phyloP scores from a whole-genome alignment of 1,284 basidiomycete genomes.

The Naganishia liquefaciens region DNA sequence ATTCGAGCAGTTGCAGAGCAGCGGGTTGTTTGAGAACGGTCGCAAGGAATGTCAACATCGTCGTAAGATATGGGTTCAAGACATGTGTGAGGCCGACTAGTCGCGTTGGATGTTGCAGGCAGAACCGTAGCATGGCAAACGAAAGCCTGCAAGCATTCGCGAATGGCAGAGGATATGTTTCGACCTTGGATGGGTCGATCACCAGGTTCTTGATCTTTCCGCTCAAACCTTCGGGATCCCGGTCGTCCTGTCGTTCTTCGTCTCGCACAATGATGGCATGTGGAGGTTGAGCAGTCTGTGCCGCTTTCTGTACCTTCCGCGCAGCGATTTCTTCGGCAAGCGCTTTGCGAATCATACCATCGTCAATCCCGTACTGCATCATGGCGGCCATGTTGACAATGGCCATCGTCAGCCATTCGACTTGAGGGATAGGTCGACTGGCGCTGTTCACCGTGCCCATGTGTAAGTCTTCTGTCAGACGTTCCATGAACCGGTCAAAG shows the following conservation, averaged over 20 bases:
- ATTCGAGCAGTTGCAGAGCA: slow-evolving; percentile 66
- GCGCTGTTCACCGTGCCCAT: slow-evolving; percentile 60
- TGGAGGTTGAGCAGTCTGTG: slow-evolving; percentile 36
- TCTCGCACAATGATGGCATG: slow-evolving; percentile 20
- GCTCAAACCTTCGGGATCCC: slow-evolving; percentile 26
- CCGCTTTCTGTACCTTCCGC: slow-evolving; percentile 48
- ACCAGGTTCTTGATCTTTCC: slow-evolving; percentile 21
- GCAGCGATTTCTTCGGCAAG: slow-evolving; percentile 49
- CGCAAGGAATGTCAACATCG: slow-evolving; percentile 82
- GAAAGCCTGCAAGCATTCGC: slow-evolving; percentile 74
- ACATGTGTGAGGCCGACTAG: slow-evolving; percentile 63
- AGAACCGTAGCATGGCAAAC: slow-evolving; percentile 73
- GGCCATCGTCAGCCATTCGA: slow-evolving; percentile 96
- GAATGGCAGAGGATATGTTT: slow-evolving; percentile 56
- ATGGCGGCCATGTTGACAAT: slow-evolving; percentile 76
- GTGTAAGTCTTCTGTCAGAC: slow-evolving; percentile 64
- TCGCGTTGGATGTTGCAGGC: slow-evolving; percentile 64
- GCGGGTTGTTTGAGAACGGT: slow-evolving; percentile 69
- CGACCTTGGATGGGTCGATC: slow-evolving; percentile 24
- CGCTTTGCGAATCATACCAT: slow-evolving; percentile 66
- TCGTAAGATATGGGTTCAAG: slow-evolving; percentile 82
- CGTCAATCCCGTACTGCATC: slow-evolving; percentile 82
- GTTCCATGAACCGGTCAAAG: slow-evolving; percentile 80
- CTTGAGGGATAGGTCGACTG: slow-evolving; percentile 61
- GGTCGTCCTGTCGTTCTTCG: slow-evolving; percentile 30